Evolutionary conservation across 805 yeast genomes (phyloP).

Genomic region (Hanseniaspora lachancei): DNA sequence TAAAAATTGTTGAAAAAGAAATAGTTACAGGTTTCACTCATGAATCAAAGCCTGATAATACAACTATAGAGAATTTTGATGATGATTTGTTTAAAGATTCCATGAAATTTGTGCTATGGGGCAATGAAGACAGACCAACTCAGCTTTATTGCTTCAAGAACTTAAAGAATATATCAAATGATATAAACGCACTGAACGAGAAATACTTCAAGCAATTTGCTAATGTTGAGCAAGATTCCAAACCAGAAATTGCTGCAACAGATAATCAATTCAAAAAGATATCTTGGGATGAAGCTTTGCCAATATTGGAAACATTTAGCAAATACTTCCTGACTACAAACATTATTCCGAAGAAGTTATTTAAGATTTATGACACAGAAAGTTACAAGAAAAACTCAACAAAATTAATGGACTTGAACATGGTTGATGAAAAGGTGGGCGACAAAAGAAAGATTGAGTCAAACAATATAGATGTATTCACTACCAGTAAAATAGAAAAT

Average conservation of each 20-base stretch:
- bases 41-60: background rate
- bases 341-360: conserved; percentile 4
- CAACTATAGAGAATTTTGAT: conserved; percentile 9
- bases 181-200: background rate
- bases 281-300: background rate
- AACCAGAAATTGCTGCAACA: background rate
- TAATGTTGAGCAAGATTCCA: background rate
- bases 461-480: background rate
- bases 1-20: conserved; percentile 11
- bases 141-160: background rate
- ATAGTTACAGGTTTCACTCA: conserved; percentile 13
- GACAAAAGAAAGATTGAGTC: background rate
- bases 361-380: background rate
- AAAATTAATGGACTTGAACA: background rate
- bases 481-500: background rate
- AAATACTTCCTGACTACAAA: background rate
- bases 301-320: background rate
- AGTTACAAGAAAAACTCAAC: background rate
- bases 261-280: background rate
- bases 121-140: background rate
- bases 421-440: background rate
- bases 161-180: background rate
- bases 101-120: conserved; percentile 1
- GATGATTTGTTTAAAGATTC: conserved; percentile 3
- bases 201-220: background rate